phyloP scores from a whole-genome alignment of 2,329 filamentous ascomycete species.

The Sporothrix pseudoabietina region DNA sequence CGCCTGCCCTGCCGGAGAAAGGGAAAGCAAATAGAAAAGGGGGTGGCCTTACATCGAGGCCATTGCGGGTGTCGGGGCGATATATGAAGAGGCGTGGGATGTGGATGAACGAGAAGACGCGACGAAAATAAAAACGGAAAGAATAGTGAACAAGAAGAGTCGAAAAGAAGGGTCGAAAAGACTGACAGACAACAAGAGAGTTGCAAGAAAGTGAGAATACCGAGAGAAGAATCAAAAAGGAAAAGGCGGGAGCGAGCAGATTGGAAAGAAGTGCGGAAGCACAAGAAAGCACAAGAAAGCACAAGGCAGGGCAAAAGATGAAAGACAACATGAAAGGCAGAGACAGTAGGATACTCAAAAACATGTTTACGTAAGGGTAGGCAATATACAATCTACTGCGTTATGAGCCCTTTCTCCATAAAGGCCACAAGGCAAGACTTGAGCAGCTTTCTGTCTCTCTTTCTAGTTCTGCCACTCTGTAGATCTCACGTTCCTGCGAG shows the following conservation, averaged over 20 bases:
- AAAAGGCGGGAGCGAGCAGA: neutral
- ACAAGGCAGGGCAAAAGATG: neutral
- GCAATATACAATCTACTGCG: neutral
- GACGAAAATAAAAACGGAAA: neutral
- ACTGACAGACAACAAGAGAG: neutral
- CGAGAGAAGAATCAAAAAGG: neutral
- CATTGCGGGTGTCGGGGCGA: neutral
- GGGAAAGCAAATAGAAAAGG: neutral
- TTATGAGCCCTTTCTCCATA: neutral
- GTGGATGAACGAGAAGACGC: neutral
- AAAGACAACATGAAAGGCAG: neutral
- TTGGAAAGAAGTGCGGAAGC: conserved; percentile 7
- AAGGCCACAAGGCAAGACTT: conserved; percentile 18
- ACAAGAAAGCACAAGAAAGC: conserved; percentile 2
- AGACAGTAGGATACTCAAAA: neutral
- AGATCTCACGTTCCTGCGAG: conserved; percentile 21
- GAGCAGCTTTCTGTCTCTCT: conserved; percentile 1
- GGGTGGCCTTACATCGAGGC: neutral
- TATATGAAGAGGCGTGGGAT: neutral
- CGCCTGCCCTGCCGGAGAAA: conserved; percentile 9
- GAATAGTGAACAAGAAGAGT: neutral
- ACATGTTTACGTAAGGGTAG: conserved; percentile 12
- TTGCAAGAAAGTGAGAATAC: neutral
- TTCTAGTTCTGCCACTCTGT: neutral
- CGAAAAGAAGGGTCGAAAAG: neutral